Evolutionary conservation across 805 yeast species (phyloP), one percentile per base, ranked within the genome.

Genomic region (Starmerella etchellsii): DNA sequence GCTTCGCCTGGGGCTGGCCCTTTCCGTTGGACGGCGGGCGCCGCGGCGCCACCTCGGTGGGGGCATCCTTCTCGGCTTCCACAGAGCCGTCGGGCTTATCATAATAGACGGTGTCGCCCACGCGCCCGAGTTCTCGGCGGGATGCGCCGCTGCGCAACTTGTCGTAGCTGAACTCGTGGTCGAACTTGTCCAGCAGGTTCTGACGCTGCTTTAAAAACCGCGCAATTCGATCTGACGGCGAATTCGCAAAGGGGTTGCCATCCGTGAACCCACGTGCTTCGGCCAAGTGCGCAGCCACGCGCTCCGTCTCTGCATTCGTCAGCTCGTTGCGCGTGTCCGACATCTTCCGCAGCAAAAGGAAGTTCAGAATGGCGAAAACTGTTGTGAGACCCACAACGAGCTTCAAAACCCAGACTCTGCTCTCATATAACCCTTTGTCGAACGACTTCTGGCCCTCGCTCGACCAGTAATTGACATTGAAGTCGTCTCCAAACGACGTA

Each of bases 181-280:
- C 40, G 37, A 32, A 42, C 11, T 34, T 27, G 31, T 49, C 52
- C 11, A 52, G 38, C n/a, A 48, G 45, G 22, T 43, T 42, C 44
- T 58, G 52, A 20, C 64, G 50, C 13, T 49, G 52, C 18, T 46
- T 71, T 41, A 76, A 48, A 52, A 76, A 76, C 44, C 83, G 62
- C 43, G 67, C 62, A 21, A 76, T 65, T 28, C 81, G 61, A 2
- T 73, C 69, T 36, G 68, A 56, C 46, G 70, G 68, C 20, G 16
- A 9, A 16, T 30, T 30, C 4, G 16, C 32, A n/a, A 30, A 9
- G 21, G 32, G 14, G 16, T 10, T 9, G 18, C 67, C 63, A 6
- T 53, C 58, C 24, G 74, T 81, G 30, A 68, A 54, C 2, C 78
- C 78, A 27, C 51, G 47, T 66, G 60, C 43, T 65, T 71, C 14